Base-by-base conservation (phyloP, 78 protist species). In the Dictyostelium capitatum region DNA sequence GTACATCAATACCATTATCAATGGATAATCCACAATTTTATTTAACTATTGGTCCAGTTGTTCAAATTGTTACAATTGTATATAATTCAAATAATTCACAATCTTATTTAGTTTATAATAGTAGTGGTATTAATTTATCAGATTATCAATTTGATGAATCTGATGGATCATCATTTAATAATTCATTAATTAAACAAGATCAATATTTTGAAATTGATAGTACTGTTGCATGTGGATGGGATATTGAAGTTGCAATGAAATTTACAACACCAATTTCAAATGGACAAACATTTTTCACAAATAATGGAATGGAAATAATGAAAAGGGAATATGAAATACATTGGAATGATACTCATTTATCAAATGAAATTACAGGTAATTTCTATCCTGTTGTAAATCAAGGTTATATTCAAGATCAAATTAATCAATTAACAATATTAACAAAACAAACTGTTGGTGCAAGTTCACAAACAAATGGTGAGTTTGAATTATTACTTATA, bases 131-230 rank as follows among this genome's bases (percentile, higher is more conserved):
- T 51, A 12, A 64, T 64, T 37, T 37, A 37, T 37, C 43, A 3
- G 43, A 37, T 37, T 37, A 37, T 47, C 82, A 78, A 28, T 59
- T 37, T 37, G 43, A 2, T 37, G 43, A 37, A 3, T 3, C 2
- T 37, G 43, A 37, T 37, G 14, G 28, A 54, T 3, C 62, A 54
- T 3, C 62, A 54, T 54, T 54, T 54, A 8, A 41, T 19, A 70
- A 70, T 37, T 28, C 25, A 14, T 67, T 67, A 67, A 67, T 67
- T 32, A 32, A 8, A 67, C 47, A 32, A 19, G 48, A 20, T 32
- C 93, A 87, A 65, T 87, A 53, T 30, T 87, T 87, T 87, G 83
- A 77, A 65, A 77, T 87, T n/a, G 84, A 87, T 30, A 73, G 53
- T 48, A 32, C 23, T 3, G 93, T 87, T 5, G 69, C 79, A n/a